Conservation (phyloP, 2,329 filamentous ascomycete species). For the Aspergillus cejpii region DNA sequence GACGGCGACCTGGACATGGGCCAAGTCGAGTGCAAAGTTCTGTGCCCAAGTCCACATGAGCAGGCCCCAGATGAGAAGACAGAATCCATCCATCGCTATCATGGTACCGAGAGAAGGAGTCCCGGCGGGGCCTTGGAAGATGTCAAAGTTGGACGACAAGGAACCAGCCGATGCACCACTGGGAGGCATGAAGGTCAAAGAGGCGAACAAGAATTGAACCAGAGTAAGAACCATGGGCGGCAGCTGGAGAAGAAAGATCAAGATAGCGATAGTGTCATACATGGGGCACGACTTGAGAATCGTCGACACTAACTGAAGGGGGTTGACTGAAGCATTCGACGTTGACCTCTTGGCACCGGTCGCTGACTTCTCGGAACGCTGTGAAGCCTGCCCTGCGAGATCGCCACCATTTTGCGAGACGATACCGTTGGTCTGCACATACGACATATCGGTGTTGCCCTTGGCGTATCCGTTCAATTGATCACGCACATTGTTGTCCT, state of each 20-base stretch:
- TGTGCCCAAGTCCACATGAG: constrained; percentile 83
- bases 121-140: constrained; percentile 80
- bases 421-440: constrained; percentile 30
- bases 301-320: constrained; percentile 71
- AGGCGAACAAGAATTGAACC: constrained; percentile 87
- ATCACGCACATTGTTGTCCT: constrained; percentile 31
- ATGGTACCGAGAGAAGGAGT: constrained; percentile 82
- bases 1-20: constrained; percentile 87
- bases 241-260: constrained; percentile 90
- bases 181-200: constrained; percentile 84
- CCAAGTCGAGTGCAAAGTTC: constrained; percentile 79
- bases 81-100: constrained; percentile 73
- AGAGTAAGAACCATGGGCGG: constrained; percentile 80
- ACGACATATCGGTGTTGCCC: constrained; percentile 30
- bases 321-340: constrained; percentile 53
- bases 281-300: constrained; percentile 85
- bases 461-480: constrained; percentile 35
- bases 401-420: constrained; percentile 26
- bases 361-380: constrained; percentile 27
- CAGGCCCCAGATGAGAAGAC: constrained; percentile 71
- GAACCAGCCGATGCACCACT: constrained; percentile 68
- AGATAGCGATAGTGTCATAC: constrained; percentile 90
- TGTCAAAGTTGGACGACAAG: constrained; percentile 75
- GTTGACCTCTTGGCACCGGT: constrained; percentile 29
- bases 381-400: constrained; percentile 24